phyloP scores from a whole-genome alignment of 441 rosid species.

The Iberis amara region DNA sequence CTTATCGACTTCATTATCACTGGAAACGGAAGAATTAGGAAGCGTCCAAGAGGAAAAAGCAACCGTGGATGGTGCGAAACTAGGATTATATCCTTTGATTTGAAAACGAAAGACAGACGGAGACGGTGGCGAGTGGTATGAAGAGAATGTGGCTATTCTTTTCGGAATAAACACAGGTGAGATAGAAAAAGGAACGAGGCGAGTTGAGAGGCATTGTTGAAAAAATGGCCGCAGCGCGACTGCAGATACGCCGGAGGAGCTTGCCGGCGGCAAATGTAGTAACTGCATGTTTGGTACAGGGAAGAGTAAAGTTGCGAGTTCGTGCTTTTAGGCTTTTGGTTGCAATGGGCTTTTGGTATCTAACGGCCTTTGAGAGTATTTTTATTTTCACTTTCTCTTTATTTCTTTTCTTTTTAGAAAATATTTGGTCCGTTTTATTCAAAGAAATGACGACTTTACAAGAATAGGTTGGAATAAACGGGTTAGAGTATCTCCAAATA shows the following conservation, averaged over 20 bases:
- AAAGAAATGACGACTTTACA: too few species aligned
- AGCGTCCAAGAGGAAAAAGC: constrained; percentile 37
- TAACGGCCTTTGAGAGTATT: constrained; percentile 26
- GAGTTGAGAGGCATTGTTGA: constrained; percentile 11
- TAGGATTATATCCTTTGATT: constrained; percentile 33
- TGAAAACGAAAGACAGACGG: constrained; percentile 27
- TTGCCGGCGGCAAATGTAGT: constrained; percentile 50
- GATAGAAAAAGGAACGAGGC: constrained; percentile 7
- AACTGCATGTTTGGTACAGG: constrained; percentile 68
- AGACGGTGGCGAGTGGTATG: constrained; percentile 26
- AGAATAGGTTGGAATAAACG: too few species aligned
- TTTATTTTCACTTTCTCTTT: too few species aligned
- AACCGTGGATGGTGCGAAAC: constrained; percentile 24
- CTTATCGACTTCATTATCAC: constrained; percentile 52
- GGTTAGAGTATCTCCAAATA: too few species aligned
- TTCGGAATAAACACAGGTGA: constrained; percentile 24
- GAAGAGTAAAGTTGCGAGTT: background rate
- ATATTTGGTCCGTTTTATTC: too few species aligned
- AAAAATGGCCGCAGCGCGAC: constrained; percentile 25
- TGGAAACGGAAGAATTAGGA: constrained; percentile 38
- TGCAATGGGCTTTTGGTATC: constrained; percentile 26
- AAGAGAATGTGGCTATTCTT: constrained; percentile 23
- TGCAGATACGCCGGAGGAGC: constrained; percentile 36
- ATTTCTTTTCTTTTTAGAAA: too few species aligned
- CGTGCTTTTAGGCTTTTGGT: constrained; percentile 10